Evolutionary conservation across 2,329 filamentous ascomycete genomes (phyloP), one percentile per base, ranked within the genome.

Genomic region (Calycina herbarum): DNA sequence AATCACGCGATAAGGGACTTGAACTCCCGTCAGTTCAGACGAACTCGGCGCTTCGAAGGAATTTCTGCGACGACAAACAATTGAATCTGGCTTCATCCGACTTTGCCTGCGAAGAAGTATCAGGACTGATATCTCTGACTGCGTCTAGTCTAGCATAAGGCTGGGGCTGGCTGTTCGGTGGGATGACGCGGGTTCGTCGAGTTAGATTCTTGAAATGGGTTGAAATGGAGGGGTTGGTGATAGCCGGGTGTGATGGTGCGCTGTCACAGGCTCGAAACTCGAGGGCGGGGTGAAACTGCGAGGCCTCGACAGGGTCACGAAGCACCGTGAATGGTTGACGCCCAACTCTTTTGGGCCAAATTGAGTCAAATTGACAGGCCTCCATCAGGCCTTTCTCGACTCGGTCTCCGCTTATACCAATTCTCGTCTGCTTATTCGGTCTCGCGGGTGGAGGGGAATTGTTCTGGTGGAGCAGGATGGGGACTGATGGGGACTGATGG

Each of bases 251-350:
- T 68, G 42, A 40, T 69, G 42, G 59, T 67, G 66, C 63, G 65
- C 64, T 68, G 67, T 70, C 69, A 70, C 69, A 68, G 66, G 70
- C 63, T 59, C 59, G 45, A 45, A 61, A 57, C 59, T 62, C 38
- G 59, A 63, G 29, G 62, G 56, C 59, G 45, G 61, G n/a, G 42
- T 66, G 63, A 63, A 69, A 68, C 66, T 64, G 27, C 5, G 15
- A 48, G 27, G 27, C 27, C 54, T 15, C 5, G 13, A 17, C 13
- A n/a, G 7, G 17, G 54, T n/a, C 54, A 35, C 17, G 27, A 29
- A 29, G 11, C 17, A 5, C 27, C n/a, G 13, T 57, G 29, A 57
- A 10, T 57, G 56, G 56, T 33, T 13, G 15, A 35, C n/a, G 56
- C 48, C 48, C 48, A 54, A 54, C 20, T 54, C 48, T 27, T 54